Evolutionary conservation across 1,284 basidiomycete species (phyloP), one percentile per base, ranked within the genome.

Genomic region (Papiliotrema nemorosa): DNA sequence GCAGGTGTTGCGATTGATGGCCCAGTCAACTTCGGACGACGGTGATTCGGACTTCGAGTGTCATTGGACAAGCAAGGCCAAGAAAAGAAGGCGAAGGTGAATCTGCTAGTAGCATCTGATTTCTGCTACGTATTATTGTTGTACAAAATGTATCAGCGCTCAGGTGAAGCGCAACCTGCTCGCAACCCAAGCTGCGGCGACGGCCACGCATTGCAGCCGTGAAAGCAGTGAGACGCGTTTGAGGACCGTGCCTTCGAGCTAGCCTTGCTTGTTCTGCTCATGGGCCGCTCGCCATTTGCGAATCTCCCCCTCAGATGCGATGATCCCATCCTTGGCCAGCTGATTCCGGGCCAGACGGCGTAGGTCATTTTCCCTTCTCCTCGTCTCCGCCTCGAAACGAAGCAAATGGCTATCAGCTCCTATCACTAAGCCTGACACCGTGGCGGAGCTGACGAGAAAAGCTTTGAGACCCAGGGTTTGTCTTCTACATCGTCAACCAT

Each of bases 281-380:
- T 66, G 70, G 54, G 75, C 76, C 20, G 78, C 80, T 66, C 82
- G 84, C 89, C 89, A 92, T 66, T 82, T 84, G 35, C 82, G 78
- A 41, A 91, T 90, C 63, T 87, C 88, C 10, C 84, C 82, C 72
- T 92, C 89, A 7, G 88, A 90, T 4, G 84, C 82, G 52, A 91
- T 81, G 42, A 87, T 78, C 18, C 88, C 88, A 55, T 81, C 80
- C 34, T 81, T 79, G 13, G 84, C 83, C 48, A 92, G 80, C 47
- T 88, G 87, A 36, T 85, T 76, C 27, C 86, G 80, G 13, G 89
- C 89, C 66, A 87, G 79, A 45, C 81, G 80, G 27, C 89, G 82
- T 35, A 90, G 74, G 7, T 78, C 74, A 58, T 84, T 83, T 67
- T 91, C 88, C 47, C 81, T 78, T 52, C 77, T 72, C 24, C 89